Percentiles rank a stretch among this genome's conserved stretches.
These are phyloP conservation scores for Aspergillus japonicus DNA, from an alignment of 2,329 filamentous ascomycete species.

Conservation along the genomic window DNA sequence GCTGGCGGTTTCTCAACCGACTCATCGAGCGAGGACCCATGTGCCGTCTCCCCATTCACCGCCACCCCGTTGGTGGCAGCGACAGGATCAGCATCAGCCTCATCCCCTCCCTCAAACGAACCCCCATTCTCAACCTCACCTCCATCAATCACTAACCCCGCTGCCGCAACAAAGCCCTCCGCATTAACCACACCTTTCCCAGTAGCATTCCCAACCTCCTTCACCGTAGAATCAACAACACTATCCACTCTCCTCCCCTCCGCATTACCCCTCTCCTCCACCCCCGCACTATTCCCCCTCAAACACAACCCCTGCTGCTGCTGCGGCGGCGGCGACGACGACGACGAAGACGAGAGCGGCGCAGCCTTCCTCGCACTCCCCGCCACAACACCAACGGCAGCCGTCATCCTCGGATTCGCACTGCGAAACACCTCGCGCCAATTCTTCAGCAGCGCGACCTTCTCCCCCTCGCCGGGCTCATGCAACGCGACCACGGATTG, in stretches of 20 bases:
- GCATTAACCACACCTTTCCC: not conserved
- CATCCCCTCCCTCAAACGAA: no score
- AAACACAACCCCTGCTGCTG: not conserved
- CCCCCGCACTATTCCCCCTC: not conserved
- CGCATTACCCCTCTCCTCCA: not conserved
- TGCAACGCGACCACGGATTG: conserved; percentile 30
- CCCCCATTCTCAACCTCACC: not conserved
- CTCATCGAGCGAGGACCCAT: no score
- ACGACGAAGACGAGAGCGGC: not conserved
- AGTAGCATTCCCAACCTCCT: not conserved
- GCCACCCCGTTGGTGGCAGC: not conserved
- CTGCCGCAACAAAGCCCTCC: not conserved
- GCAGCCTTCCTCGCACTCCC: conserved; percentile 4
- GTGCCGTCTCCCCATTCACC: not conserved
- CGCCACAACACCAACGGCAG: conserved; percentile 22
- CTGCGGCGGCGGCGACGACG: not conserved
- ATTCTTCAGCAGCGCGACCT: conserved; percentile 46
- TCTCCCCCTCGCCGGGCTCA: conserved; percentile 41
- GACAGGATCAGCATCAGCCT: not conserved
- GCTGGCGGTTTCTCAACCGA: conserved; percentile 1
- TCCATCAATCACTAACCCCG: not conserved
- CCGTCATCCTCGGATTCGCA: conserved; percentile 31
- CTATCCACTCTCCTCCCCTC: not conserved
- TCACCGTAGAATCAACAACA: not conserved
- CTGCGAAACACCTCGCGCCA: conserved; percentile 47